Conservation (phyloP, 768 basidiomycete species). For the Boletus sp. region DNA sequence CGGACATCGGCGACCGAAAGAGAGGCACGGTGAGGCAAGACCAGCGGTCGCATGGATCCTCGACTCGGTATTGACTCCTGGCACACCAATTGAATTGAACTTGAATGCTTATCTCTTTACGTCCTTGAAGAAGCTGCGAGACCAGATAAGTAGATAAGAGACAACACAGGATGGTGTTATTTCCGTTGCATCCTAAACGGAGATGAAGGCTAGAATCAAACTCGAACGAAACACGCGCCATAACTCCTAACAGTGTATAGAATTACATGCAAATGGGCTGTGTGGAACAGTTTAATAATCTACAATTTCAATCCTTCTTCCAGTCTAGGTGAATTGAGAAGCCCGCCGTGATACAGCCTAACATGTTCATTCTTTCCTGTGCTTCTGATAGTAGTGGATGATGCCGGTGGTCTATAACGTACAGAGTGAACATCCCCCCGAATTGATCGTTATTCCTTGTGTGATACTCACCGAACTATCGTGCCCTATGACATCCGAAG, state of each 20-base stretch:
- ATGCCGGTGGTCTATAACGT: slow-evolving; percentile 79
- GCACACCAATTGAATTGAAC: not conserved
- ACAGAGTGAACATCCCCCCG: slow-evolving; percentile 3
- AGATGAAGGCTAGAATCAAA: not conserved
- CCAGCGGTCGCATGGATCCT: not conserved
- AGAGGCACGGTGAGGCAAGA: not conserved
- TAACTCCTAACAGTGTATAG: not conserved
- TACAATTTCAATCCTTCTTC: slow-evolving; percentile 3
- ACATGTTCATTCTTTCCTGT: slow-evolving; percentile 62
- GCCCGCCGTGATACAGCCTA: slow-evolving; percentile 13
- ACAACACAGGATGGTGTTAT: not conserved
- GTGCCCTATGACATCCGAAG: slow-evolving; percentile 79
- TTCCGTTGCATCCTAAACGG: not conserved
- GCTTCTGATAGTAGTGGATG: slow-evolving; percentile 94
- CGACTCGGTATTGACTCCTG: not conserved
- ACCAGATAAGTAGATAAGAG: not conserved
- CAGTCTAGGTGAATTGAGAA: not conserved
- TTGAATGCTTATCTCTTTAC: not conserved
- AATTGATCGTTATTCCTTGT: not conserved
- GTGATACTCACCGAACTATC: slow-evolving; percentile 65
- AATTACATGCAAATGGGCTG: slow-evolving; percentile 10
- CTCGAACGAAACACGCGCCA: not conserved
- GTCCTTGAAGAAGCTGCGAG: not conserved
- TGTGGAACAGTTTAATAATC: not conserved
- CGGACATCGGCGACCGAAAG: not conserved